Evolutionary conservation across 805 yeast species (phyloP), one percentile per base, ranked within the genome.

Genomic region (Candida verbasci): DNA sequence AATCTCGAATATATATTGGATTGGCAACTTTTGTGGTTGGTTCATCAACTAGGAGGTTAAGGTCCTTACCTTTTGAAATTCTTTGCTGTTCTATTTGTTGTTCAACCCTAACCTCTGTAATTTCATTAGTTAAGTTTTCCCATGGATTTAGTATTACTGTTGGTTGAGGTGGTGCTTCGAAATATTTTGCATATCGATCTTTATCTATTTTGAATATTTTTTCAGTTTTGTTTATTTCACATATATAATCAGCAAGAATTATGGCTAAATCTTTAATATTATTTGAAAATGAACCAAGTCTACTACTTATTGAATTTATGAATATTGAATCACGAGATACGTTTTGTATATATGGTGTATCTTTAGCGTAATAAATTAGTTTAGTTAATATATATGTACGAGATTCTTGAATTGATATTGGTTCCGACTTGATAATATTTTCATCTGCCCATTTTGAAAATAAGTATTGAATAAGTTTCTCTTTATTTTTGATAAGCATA

Each of bases 1-100:
- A 60, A 42, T 87, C 95, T 44, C 83, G 80, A 26, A 91, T 58
- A 48, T 86, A 91, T 2, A 86, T 68, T 0, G 87, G 88, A 2
- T 62, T 55, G 0, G 68, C 51, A 0, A 76, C 62, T 4, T 53
- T 59, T 24, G 69, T 75, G 26, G 43, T 40, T 12, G 50, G 58
- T 10, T 36, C 41, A 17, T 47, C 49, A n/a, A n/a, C n/a, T n/a
- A n/a, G n/a, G n/a, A n/a, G n/a, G n/a, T n/a, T n/a, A n/a, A n/a
- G n/a, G 2, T 34, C 40, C n/a, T 39, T 38, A 24, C 23, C 16
- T 11, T 6, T 3, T 9, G 15, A 15, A 4, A 6, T 16, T 16
- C 10, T 6, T 5, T 23, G 5, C 21, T 35, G 27, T 9, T 26
- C 11, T 2, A 30, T 17, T 14, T 25, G 24, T 17, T 21, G 6